Percentiles rank a stretch among this genome's conserved stretches.
These are phyloP conservation scores for Mycena olivaceomarginata DNA, from an alignment of 768 basidiomycete genomes.

Conservation along the genomic window DNA sequence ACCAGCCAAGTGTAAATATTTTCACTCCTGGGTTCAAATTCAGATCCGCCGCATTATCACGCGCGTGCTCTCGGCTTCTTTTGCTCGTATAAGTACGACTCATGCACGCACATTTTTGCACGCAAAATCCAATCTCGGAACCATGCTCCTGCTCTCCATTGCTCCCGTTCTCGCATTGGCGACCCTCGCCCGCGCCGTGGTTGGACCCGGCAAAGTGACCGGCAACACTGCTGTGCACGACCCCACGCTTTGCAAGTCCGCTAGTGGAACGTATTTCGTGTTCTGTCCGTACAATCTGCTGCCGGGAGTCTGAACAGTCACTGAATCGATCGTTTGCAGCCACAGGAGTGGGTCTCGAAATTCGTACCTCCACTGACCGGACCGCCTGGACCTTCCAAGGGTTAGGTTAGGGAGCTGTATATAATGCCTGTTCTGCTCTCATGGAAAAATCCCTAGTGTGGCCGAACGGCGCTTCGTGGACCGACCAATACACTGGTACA, in stretches of 20 bases:
- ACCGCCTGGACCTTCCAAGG: conserved; percentile 67
- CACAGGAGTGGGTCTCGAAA: conserved; percentile 68
- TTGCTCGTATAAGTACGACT: conserved; percentile 1
- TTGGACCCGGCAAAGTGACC: conserved; percentile 61
- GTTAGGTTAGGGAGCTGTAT: no score
- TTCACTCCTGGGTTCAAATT: no score
- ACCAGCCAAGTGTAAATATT: no score
- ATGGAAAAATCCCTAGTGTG: conserved; percentile 55
- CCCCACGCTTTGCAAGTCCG: conserved; percentile 71
- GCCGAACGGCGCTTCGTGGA: conserved; percentile 71
- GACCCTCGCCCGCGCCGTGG: conserved; percentile 47
- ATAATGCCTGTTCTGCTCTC: no score
- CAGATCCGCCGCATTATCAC: no score
- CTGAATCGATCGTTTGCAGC: conserved; percentile 49
- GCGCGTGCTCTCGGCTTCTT: background rate
- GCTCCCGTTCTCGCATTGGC: conserved; percentile 41
- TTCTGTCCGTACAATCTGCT: conserved; percentile 60
- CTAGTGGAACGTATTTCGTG: conserved; percentile 65
- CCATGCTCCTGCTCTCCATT: conserved; percentile 43
- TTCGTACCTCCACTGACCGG: conserved; percentile 69
- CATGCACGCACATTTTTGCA: background rate
- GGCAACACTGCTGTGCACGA: conserved; percentile 67
- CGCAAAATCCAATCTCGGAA: background rate
- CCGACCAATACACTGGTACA: conserved; percentile 68
- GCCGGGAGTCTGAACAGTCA: background rate